Base-by-base conservation (phyloP, 257 asterid genomes). In the Fraxinus pennsylvanica region DNA sequence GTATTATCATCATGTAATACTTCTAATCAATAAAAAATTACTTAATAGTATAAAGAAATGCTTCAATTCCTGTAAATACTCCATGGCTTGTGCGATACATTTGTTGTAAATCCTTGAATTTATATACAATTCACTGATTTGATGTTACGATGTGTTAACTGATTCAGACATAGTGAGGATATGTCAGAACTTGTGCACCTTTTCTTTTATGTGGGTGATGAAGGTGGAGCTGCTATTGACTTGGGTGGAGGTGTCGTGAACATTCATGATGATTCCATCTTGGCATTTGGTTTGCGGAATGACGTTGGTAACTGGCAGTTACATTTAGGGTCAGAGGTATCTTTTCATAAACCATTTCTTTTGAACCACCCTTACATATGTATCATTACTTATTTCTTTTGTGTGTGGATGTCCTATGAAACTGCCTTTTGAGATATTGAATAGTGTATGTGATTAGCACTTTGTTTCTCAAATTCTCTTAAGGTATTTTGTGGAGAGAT, bases 141-240 rank as follows among this genome's bases (percentile, higher is more conserved):
- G 77, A 79, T 72, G 74, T 77, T 81, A 54, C 25, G 59, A 43
- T 59, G 65, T 74, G 75, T 76, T 81, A 78, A 74, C 81, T 82
- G 88, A 73, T 54, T 82, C 68, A 85, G 90, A 69, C 84, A 68
- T 83, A 76, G 74, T 72, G 86, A 91, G 69, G 92, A 90, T 77
- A 85, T 74, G 86, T 83, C 84, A 80, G 85, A 86, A 78, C 76
- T 36, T 71, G 87, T 85, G 80, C 98, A 96, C 84, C 82, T 93
- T 76, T 96, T 93, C 93, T 96, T 96, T 86, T 96, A 96, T 82
- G 82, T 96, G 89, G 98, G 92, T 75, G 99, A 96, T 89, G 99
- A 96, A 89, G 87, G 87, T 75, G 97, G 91, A 78, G 81, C 52
- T 82, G 77, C 94, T 85, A 81, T 96, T 52, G 84, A 84, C 78